Conservation (phyloP, 441 rosid species). For the Erodium moschatum region DNA sequence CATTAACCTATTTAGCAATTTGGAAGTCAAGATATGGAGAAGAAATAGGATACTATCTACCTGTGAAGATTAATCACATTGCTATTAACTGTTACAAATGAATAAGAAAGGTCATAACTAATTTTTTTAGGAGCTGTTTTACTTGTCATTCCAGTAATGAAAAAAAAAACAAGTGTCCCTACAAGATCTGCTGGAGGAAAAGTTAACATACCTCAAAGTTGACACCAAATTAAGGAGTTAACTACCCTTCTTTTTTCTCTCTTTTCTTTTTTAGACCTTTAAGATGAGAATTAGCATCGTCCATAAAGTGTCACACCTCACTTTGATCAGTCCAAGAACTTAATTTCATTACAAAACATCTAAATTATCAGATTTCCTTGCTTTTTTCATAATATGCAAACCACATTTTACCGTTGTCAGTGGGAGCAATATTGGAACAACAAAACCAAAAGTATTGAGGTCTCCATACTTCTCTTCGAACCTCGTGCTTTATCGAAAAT, state of each 20-base stretch:
- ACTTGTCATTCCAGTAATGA: background rate
- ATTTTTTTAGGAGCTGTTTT: background rate
- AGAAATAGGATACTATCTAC: constrained; percentile 6
- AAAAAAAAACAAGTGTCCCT: background rate
- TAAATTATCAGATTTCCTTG: background rate
- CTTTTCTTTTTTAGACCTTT: background rate
- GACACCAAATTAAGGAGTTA: constrained; percentile 2
- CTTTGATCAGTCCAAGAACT: background rate
- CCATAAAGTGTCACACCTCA: background rate
- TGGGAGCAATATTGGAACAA: background rate
- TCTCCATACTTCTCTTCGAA: background rate
- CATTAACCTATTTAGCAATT: constrained; percentile 53
- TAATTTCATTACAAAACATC: background rate
- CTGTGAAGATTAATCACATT: background rate
- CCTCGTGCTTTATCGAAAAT: background rate
- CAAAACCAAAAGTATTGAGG: constrained; percentile 1
- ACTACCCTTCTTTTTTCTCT: background rate
- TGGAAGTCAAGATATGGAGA: constrained; percentile 8
- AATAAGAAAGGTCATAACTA: no score
- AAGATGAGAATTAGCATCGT: background rate
- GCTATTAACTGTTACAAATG: background rate
- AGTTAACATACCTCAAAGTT: background rate
- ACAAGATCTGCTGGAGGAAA: no score
- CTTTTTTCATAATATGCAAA: background rate
- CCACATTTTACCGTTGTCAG: background rate